Conservation (phyloP, 148 eudicot genomes). For the Rhododendron griersonianum region DNA sequence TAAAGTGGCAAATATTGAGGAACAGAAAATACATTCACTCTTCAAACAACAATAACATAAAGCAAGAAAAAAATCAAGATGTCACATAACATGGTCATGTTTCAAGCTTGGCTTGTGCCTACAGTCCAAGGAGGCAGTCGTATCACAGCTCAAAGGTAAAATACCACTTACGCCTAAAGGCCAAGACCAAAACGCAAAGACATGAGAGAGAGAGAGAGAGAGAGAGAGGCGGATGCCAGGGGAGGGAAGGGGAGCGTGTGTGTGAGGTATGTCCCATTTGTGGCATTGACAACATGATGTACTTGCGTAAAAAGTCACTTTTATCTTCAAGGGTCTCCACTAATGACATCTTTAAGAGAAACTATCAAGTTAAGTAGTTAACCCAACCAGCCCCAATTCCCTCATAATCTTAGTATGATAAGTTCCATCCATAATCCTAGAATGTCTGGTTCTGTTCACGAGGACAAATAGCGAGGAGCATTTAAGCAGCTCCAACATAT, state of each 20-base stretch:
- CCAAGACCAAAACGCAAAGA: background rate
- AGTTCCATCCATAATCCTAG: background rate
- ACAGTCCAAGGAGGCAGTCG: background rate
- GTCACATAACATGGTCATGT: background rate
- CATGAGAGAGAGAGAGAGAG: background rate
- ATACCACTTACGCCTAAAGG: background rate
- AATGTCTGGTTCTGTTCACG: background rate
- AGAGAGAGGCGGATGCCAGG: background rate
- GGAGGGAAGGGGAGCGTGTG: background rate
- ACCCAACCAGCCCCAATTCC: background rate
- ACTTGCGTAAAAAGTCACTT: background rate
- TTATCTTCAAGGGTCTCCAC: background rate
- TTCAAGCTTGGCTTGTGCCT: background rate
- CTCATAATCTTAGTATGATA: background rate
- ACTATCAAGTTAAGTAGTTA: background rate
- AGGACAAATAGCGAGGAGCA: background rate
- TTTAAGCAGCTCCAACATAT: background rate
- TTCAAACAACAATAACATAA: background rate
- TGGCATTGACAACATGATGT: background rate
- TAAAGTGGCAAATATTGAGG: background rate
- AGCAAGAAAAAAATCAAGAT: conserved; percentile 6
- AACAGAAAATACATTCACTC: background rate
- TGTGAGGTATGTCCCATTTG: background rate
- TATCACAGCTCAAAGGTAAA: background rate
- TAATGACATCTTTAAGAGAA: background rate